A percentile compares a stretch with the other conserved stretches of the same genome.
These are phyloP conservation scores for Ceratobasidium sp. DNA, from an alignment of 1,284 basidiomycete genomes.

Conservation along the genomic window DNA sequence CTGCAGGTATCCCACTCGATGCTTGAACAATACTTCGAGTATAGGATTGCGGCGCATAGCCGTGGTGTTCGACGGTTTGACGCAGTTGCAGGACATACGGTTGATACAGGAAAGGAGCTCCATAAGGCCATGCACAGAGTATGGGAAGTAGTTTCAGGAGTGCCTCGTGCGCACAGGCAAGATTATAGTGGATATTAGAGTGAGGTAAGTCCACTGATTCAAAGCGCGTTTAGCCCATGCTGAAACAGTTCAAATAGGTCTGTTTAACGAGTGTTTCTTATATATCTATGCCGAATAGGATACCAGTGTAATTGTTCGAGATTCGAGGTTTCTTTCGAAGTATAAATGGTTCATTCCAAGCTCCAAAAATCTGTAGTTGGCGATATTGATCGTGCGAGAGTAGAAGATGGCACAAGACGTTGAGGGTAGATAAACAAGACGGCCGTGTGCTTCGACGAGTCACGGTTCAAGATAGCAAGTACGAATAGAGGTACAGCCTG, in stretches of 20 bases:
- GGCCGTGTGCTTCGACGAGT: too few relatives aligned
- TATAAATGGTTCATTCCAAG: too few relatives aligned
- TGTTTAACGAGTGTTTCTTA: not conserved
- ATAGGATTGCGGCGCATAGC: not conserved
- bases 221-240: not conserved
- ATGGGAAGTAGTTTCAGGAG: not conserved
- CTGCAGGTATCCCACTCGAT: not conserved
- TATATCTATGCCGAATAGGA: not conserved
- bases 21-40: not conserved
- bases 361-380: too few relatives aligned
- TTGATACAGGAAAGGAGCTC: not conserved
- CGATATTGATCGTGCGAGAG: too few relatives aligned
- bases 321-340: too few relatives aligned
- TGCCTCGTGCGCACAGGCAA: not conserved
- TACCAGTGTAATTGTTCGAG: too few relatives aligned
- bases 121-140: constrained; percentile 6
- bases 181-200: not conserved
- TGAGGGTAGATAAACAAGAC: too few relatives aligned
- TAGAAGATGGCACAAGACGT: too few relatives aligned
- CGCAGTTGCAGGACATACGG: not conserved
- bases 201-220: not conserved
- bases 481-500: too few relatives aligned
- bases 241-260: not conserved
- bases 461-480: too few relatives aligned
- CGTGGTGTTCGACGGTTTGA: not conserved